Conservation (phyloP, 805 yeast genomes). For the Kazachstania kunashirensis region DNA sequence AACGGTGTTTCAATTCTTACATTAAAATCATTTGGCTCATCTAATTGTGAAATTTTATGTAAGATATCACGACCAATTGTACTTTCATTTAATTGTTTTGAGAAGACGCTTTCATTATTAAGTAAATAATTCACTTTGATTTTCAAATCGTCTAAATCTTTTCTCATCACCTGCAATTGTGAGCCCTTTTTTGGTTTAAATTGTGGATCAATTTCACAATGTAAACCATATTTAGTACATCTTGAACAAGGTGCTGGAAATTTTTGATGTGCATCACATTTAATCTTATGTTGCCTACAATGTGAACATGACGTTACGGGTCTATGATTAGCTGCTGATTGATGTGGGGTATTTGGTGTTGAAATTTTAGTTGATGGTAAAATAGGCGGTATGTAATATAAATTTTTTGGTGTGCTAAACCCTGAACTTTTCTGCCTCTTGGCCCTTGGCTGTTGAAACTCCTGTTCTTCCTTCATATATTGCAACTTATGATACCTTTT, state of each 20-base stretch:
- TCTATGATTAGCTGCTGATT: constrained; percentile 39
- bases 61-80: constrained; percentile 4
- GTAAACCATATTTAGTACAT: constrained; percentile 68
- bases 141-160: constrained; percentile 75
- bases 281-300: constrained; percentile 89
- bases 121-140: constrained; percentile 58
- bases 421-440: not conserved
- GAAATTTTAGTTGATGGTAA: not conserved
- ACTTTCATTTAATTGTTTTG: constrained; percentile 3
- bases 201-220: constrained; percentile 84
- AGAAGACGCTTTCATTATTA: constrained; percentile 45
- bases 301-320: constrained; percentile 92
- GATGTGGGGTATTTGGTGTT: not conserved
- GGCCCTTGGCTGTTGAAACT: not conserved
- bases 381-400: too few relatives aligned
- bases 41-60: not conserved
- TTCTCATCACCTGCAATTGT: constrained; percentile 72
- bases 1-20: not conserved
- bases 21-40: not conserved
- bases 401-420: not conserved
- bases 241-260: constrained; percentile 76
- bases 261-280: constrained; percentile 80
- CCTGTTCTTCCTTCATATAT: not conserved
- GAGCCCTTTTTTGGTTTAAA: constrained; percentile 88
- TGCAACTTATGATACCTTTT: too few relatives aligned